phyloP scores from a whole-genome alignment of 192 early-diverging fungal genomes.

The Entomortierella lignicola region DNA sequence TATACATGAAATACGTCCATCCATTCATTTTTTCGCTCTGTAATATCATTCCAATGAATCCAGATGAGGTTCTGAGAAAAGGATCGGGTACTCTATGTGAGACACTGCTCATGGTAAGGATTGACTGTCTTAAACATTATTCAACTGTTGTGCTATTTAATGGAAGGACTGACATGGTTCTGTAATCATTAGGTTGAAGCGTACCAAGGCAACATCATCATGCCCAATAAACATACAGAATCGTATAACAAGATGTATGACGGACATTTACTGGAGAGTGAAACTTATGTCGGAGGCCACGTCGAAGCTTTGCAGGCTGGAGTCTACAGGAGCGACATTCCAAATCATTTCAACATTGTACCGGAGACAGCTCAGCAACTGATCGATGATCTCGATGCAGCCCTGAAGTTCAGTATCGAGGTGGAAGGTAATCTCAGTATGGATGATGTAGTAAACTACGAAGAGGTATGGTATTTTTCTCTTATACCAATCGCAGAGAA shows the following conservation, averaged over 20 bases:
- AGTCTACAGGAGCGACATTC: conserved; percentile 94
- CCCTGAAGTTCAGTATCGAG: conserved; percentile 88
- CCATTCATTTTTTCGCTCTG: conserved; percentile 99
- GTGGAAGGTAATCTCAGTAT: conserved; percentile 81
- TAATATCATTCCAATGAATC: conserved; percentile 97
- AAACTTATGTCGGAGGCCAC: conserved; percentile 99
- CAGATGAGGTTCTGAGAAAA: conserved; percentile 96
- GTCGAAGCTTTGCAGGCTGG: conserved; percentile 99
- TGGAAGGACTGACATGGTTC: background rate
- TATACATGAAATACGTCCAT: conserved; percentile 99
- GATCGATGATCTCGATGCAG: conserved; percentile 92
- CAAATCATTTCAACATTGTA: conserved; percentile 84
- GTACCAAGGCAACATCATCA: conserved; percentile 86
- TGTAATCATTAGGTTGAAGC: conserved; percentile 78
- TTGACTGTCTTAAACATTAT: no score
- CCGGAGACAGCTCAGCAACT: conserved; percentile 84
- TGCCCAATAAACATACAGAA: conserved; percentile 97
- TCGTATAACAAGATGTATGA: conserved; percentile 83
- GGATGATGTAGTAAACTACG: conserved; percentile 89
- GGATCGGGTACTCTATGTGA: conserved; percentile 98
- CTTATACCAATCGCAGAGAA: background rate
- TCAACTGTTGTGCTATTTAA: background rate
- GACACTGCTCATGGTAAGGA: conserved; percentile 89
- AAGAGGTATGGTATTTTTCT: conserved; percentile 69
- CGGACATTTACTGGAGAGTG: conserved; percentile 89